Evolutionary conservation across 768 basidiomycete genomes (phyloP), one percentile per base, ranked within the genome.

Genomic region (Favolaschia claudopus): DNA sequence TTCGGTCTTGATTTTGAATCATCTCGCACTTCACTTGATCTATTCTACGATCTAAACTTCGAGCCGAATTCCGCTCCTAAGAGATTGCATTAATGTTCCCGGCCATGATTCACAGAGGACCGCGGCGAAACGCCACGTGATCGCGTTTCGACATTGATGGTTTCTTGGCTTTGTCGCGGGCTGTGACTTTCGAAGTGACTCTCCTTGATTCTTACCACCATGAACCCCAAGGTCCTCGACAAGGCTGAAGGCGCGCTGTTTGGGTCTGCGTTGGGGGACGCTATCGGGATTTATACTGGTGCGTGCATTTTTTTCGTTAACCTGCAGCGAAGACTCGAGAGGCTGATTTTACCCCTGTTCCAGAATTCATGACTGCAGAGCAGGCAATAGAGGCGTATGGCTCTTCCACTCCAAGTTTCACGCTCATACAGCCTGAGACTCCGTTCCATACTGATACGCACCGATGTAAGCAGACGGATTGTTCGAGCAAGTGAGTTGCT

Each of bases 201-300:
- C 37, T 20, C 42, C 24, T 10, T 58, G 38, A 46, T 48, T 17
- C 55, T 14, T 48, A 62, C 45, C 38, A 37, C 54, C 22, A 43
- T 32, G 27, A 22, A 64, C 42, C 28, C 58, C n/a, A 56, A 60
- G 25, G 32, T 64, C 3, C 58, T 67, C 38, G 60, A 67, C 42
- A 59, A 32, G 53, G 67, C 67, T 8, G 46, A 60, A 22, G 67
- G 67, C 6, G 64, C 67, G 8, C 58, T 68, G 14, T 63, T 66
- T 48, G 67, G 67, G 2, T 66, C 67, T 1, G 67, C 67, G 13
- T 45, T 68, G 8, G 67, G 67, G 2, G 67, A 68, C 49, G 48
- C 67, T 7, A 66, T 68, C 20, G 67, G 67, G 20, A 54, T 68
- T 7, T 68, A 60, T 22, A 68, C 64, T 17, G 66, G 66, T 65